Evolutionary conservation across 192 early-diverging fungal genomes (phyloP).

Genomic region (Coemansia aciculifera): DNA sequence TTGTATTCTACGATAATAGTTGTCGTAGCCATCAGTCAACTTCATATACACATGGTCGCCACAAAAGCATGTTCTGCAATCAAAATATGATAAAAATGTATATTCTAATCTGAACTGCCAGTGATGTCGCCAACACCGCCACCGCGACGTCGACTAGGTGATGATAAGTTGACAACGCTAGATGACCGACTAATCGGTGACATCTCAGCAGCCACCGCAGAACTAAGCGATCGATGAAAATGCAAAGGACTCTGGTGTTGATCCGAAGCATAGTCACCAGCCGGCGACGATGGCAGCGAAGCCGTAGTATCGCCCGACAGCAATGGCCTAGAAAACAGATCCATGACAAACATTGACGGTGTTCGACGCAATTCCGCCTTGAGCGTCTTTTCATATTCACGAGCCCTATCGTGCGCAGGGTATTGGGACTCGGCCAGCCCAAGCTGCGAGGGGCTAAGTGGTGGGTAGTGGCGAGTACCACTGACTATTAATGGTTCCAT

Average conservation of each 20-base stretch:
- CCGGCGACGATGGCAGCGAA: neutral
- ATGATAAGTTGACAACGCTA: constrained; percentile 22
- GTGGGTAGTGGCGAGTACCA: neutral
- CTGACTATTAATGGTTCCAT: neutral
- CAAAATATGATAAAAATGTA: neutral
- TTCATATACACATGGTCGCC: no score
- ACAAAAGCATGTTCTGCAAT: no score
- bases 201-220: neutral
- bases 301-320: neutral
- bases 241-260: neutral
- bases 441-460: neutral
- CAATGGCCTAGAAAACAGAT: constrained; percentile 11
- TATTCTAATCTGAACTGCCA: neutral
- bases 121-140: neutral
- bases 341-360: constrained; percentile 29
- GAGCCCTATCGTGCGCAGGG: neutral
- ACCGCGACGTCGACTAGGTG: constrained; percentile 23
- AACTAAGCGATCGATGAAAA: constrained; percentile 2
- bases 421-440: constrained; percentile 5
- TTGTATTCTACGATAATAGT: no score
- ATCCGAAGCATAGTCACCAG: neutral
- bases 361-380: constrained; percentile 8
- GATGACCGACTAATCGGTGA: constrained; percentile 28
- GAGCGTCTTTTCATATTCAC: neutral
- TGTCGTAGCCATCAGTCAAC: no score